These are phyloP conservation scores for Fusarium sp. DNA, from an alignment of 2,329 filamentous ascomycete genomes.

Conservation along the genomic window DNA sequence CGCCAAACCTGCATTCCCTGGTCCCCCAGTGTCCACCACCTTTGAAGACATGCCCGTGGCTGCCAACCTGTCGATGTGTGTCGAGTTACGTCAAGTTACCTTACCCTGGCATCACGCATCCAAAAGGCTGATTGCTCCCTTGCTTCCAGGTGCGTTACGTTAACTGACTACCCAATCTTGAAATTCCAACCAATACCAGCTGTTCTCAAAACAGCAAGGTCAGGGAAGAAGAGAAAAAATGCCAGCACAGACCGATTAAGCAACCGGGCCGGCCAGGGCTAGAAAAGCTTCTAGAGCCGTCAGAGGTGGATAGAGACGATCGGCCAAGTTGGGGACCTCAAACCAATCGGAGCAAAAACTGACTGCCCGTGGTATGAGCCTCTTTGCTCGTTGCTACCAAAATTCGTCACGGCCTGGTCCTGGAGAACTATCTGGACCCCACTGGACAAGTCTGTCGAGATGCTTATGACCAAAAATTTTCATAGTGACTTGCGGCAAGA, in stretches of 20 bases:
- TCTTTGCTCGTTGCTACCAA: conserved; percentile 30
- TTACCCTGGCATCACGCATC: conserved; percentile 31
- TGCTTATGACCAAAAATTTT: neutral
- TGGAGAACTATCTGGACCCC: conserved; percentile 20
- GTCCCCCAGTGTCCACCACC: conserved; percentile 20
- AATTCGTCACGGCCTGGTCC: conserved; percentile 13
- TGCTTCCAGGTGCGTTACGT: conserved; percentile 35
- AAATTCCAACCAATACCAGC: conserved; percentile 34
- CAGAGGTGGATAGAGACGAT: conserved; percentile 35
- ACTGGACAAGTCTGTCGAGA: conserved; percentile 14
- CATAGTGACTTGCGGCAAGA: conserved; percentile 1
- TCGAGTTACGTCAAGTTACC: conserved; percentile 33
- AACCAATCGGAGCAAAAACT: conserved; percentile 48
- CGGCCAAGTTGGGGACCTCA: conserved; percentile 25
- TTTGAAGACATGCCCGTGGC: conserved; percentile 7
- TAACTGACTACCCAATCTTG: conserved; percentile 39
- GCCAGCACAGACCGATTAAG: conserved; percentile 24
- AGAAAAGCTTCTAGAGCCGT: conserved; percentile 38
- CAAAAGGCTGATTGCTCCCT: conserved; percentile 26
- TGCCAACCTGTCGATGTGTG: conserved; percentile 22
- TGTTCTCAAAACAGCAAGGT: neutral
- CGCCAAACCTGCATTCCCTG: conserved; percentile 39
- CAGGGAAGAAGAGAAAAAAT: conserved; percentile 18
- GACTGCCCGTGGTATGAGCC: conserved; percentile 43
- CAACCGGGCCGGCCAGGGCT: conserved; percentile 10